Evolutionary conservation across 2,329 filamentous ascomycete species (phyloP).

Genomic region (Exophiala dermatitidis): DNA sequence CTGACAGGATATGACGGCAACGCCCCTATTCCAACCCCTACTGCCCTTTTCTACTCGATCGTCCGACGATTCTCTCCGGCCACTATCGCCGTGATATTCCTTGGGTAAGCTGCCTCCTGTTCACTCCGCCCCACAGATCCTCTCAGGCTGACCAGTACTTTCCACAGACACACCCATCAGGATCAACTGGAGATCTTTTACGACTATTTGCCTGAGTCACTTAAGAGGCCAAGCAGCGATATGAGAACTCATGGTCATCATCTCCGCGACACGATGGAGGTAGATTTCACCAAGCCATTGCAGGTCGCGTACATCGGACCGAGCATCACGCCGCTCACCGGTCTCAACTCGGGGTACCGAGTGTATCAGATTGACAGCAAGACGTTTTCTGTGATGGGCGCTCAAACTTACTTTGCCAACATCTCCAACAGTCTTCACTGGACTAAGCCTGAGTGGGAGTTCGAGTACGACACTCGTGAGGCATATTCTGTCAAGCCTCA

Average conservation of each 20-base stretch:
- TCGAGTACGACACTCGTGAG: conserved; percentile 28
- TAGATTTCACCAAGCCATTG: conserved; percentile 26
- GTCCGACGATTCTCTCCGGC: conserved; percentile 25
- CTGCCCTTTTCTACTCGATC: conserved; percentile 28
- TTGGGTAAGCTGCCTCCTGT: conserved; percentile 9
- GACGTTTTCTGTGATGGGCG: conserved; percentile 29
- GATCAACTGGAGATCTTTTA: conserved; percentile 31
- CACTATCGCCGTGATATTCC: conserved; percentile 25
- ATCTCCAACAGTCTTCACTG: conserved; percentile 28
- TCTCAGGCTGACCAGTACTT: background rate
- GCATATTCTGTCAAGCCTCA: conserved; percentile 15
- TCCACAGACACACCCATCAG: conserved; percentile 26
- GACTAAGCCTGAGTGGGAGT: conserved; percentile 29
- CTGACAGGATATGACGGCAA: conserved; percentile 26
- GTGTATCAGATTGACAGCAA: conserved; percentile 27
- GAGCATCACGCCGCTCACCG: conserved; percentile 29
- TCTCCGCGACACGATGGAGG: conserved; percentile 25
- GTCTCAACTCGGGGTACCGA: conserved; percentile 29
- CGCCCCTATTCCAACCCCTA: conserved; percentile 25
- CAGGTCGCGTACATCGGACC: conserved; percentile 28
- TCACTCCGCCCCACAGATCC: too few relatives aligned
- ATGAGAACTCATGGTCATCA: background rate
- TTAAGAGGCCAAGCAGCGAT: background rate
- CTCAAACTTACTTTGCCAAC: conserved; percentile 30
- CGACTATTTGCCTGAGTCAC: conserved; percentile 24